Evolutionary conservation across 2,329 filamentous ascomycete genomes (phyloP), one percentile per base, ranked within the genome.

Genomic region (Talaromyces albobiverticillius): DNA sequence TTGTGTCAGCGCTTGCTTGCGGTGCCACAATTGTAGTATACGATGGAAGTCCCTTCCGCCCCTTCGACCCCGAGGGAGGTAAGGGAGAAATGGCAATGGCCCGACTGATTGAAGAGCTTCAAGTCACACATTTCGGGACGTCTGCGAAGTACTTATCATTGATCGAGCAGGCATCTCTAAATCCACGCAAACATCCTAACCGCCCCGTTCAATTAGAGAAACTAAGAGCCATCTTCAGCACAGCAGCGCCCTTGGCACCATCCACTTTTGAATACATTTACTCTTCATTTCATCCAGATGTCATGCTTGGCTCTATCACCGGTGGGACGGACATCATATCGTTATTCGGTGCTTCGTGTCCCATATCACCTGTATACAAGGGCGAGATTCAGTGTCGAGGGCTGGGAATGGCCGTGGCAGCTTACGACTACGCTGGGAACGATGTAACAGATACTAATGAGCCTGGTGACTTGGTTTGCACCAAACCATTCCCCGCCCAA

Each of bases 281-380:
- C 74, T 76, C 82, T 23, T 87, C 88, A 1, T 95, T 97, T 66
- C 90, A 91, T 2, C 66, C 81, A 0, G 77, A 82, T n/a, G 79
- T 97, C 60, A 93, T 96, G 71, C 83, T 97, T 7, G 90, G 86
- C 46, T 95, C 89, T 54, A 97, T 99, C 65, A 97, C 93, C 0
- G 94, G 94, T 34, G 94, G 93, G 47, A 97, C 93, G 3, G 94
- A 99, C 68, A 97, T 97, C 63, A 90, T 97, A 60, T 96, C 92
- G 1, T 83, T 97, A 31, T 99, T 97, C 65, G 93, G 92, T 41
- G 87, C 90, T 0, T 89, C 91, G 0, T 93, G 87, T 53, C 87
- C 88, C 0, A 78, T 92, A 3, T 77, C 89, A 1, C 88, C 89
- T 1, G 88, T 93, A 18, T 78, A 84, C 59, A 77, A 78, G 1